Conservation (phyloP, 805 yeast species). For the Limtongia smithiae region DNA sequence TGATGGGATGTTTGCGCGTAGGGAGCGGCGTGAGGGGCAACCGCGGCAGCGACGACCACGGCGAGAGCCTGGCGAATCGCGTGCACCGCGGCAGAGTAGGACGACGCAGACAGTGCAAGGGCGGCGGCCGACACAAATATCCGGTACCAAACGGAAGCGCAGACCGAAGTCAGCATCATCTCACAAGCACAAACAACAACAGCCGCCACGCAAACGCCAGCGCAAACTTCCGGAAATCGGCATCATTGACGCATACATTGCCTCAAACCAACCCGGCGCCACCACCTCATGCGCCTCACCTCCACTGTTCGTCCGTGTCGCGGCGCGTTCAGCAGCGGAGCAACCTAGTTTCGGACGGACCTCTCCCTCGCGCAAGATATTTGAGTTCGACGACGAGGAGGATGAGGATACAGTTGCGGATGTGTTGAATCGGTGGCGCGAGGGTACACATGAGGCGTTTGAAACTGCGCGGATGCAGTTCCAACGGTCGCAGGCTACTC, state of each 20-base stretch:
- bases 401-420: constrained; percentile 18
- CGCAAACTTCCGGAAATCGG: constrained; percentile 13
- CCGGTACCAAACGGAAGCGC: too few relatives aligned
- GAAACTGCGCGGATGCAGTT: constrained; percentile 16
- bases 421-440: constrained; percentile 24
- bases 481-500: too few relatives aligned
- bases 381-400: constrained; percentile 25
- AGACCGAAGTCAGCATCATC: too few relatives aligned
- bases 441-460: constrained; percentile 28
- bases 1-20: constrained; percentile 15
- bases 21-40: too few relatives aligned
- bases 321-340: constrained; percentile 21
- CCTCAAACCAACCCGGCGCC: not conserved
- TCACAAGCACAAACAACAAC: not conserved
- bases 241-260: constrained; percentile 23
- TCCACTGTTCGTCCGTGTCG: constrained; percentile 24
- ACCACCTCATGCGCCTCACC: not conserved
- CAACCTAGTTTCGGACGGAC: constrained; percentile 18
- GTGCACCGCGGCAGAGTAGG: too few relatives aligned
- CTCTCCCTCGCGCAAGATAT: constrained; percentile 14
- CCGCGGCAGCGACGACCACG: too few relatives aligned
- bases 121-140: too few relatives aligned
- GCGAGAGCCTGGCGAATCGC: not conserved
- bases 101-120: too few relatives aligned
- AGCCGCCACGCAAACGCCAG: not conserved